Evolutionary conservation across 78 protist genomes (phyloP).

Genomic region (Dictyostelium firmibasis): DNA sequence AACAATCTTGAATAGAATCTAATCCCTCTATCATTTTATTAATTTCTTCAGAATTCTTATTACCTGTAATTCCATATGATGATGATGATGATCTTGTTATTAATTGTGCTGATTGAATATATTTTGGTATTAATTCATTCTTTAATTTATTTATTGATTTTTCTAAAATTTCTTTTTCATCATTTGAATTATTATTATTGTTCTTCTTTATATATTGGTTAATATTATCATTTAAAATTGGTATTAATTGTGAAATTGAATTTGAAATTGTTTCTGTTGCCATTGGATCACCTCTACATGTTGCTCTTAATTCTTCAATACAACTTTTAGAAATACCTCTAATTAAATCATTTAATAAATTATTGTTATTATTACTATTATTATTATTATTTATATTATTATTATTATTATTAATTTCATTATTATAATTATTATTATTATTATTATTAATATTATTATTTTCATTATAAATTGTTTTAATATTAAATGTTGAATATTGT

Average conservation of each 20-base stretch:
- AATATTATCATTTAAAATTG: not conserved
- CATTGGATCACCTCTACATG: conserved; percentile 30
- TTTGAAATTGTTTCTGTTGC: conserved; percentile 4
- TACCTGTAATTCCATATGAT: not conserved
- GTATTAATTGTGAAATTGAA: not conserved
- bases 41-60: not conserved
- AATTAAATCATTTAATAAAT: conserved; percentile 21
- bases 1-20: conserved; percentile 27
- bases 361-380: not conserved
- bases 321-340: conserved; percentile 4
- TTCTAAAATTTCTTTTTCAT: not conserved
- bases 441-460: not conserved
- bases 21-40: conserved; percentile 14
- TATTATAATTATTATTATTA: not conserved
- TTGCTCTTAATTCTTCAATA: conserved; percentile 35
- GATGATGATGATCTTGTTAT: not conserved
- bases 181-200: not conserved
- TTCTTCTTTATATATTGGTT: not conserved
- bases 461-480: not conserved
- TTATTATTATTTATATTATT: not conserved
- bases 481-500: not conserved
- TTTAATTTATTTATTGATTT: not conserved
- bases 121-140: not conserved
- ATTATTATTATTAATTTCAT: not conserved
- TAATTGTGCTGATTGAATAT: not conserved